Conservation (phyloP, 805 yeast genomes). For the Saturnispora ahearnii region DNA sequence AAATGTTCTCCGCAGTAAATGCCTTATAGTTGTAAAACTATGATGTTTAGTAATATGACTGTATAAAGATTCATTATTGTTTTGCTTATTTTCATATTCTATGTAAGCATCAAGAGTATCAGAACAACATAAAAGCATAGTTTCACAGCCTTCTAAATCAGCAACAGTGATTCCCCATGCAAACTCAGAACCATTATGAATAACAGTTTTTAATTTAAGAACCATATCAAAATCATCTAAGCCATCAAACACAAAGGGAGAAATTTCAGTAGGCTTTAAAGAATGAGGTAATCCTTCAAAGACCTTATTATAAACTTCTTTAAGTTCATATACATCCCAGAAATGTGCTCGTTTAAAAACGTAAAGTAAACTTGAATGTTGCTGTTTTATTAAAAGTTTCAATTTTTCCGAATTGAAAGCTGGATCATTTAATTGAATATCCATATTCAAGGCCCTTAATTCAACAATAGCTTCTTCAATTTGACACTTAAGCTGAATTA, state of each 20-base stretch:
- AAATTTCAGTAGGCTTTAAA: conserved; percentile 4
- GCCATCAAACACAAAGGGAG: conserved; percentile 5
- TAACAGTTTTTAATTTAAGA: neutral
- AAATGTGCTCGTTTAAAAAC: conserved; percentile 7
- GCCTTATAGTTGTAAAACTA: neutral
- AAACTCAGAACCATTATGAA: conserved; percentile 3
- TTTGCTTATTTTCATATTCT: neutral
- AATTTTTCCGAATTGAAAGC: neutral
- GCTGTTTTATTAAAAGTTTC: neutral
- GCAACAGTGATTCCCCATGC: conserved; percentile 1
- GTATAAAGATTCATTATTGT: neutral
- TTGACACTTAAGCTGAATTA: conserved; percentile 7
- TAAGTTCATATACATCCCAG: conserved; percentile 5
- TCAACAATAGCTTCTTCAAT: neutral
- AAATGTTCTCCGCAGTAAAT: neutral
- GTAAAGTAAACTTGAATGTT: conserved; percentile 6
- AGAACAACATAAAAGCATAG: conserved; percentile 5
- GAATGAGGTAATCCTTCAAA: conserved; percentile 7
- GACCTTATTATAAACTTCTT: conserved; percentile 1
- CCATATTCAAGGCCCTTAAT: neutral
- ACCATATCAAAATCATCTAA: conserved; percentile 6
- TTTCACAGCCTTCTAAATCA: neutral
- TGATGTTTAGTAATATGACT: neutral
- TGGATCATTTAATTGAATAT: conserved; percentile 1
- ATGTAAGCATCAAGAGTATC: conserved; percentile 2